Percentiles rank a stretch among this genome's conserved stretches.
These are phyloP conservation scores for Aurantiochytrium sp. DNA, from an alignment of 108 stramenopile species.

Conservation along the genomic window DNA sequence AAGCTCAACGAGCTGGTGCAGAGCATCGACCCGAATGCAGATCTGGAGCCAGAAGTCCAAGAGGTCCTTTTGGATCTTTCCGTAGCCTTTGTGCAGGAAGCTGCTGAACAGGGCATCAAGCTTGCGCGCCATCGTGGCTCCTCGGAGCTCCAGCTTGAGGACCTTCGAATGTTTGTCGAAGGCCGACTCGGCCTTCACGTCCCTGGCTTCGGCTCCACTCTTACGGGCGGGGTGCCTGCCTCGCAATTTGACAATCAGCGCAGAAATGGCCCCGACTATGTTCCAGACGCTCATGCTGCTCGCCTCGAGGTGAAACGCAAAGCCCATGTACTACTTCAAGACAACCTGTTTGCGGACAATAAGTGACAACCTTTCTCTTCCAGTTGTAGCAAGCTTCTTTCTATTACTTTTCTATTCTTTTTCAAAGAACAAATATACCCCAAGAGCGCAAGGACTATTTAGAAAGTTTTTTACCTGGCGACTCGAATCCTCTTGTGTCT, in stretches of 20 bases:
- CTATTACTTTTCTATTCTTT: too few relatives aligned
- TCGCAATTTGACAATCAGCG: neutral
- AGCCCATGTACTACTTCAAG: neutral
- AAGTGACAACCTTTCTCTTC: neutral
- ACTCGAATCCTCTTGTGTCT: too few relatives aligned
- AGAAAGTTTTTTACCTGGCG: too few relatives aligned
- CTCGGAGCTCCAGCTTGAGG: neutral
- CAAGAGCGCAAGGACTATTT: too few relatives aligned
- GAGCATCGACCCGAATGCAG: neutral
- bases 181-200: neutral
- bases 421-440: too few relatives aligned
- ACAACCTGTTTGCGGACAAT: neutral
- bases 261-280: neutral
- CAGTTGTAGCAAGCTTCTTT: too few relatives aligned
- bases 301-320: neutral
- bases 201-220: neutral
- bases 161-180: neutral
- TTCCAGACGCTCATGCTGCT: neutral
- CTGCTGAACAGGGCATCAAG: neutral
- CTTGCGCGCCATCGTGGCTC: neutral
- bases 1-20: constrained; percentile 15
- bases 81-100: neutral
- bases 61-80: neutral
- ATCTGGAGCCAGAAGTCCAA: neutral
- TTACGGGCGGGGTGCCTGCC: neutral